Conservation (phyloP, 2,329 filamentous ascomycete genomes). For the Xylariaceae sp. region DNA sequence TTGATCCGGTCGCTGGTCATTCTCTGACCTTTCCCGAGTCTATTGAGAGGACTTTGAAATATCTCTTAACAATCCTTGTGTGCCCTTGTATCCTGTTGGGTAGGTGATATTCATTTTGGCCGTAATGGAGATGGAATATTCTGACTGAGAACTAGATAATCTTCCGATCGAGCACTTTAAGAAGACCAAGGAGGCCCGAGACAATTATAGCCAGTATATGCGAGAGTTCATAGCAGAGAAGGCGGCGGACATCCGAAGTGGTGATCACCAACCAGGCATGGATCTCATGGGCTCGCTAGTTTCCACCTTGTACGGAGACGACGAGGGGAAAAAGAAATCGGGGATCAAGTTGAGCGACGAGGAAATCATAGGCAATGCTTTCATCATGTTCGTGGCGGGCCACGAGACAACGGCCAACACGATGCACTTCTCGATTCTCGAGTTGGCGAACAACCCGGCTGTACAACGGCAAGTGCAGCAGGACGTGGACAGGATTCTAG, state of each 20-base stretch:
- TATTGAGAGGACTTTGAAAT: conserved; percentile 57
- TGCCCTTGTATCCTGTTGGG: conserved; percentile 53
- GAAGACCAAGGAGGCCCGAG: conserved; percentile 49
- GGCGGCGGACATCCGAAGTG: conserved; percentile 36
- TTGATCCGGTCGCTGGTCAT: conserved; percentile 48
- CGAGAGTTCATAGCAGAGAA: conserved; percentile 64
- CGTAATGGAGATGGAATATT: neutral
- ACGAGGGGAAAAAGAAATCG: conserved; percentile 19
- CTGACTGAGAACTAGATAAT: conserved; percentile 20
- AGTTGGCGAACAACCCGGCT: conserved; percentile 62
- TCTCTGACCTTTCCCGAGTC: conserved; percentile 63
- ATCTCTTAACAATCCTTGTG: conserved; percentile 59
- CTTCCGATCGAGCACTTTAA: conserved; percentile 50
- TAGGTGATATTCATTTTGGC: conserved; percentile 28
- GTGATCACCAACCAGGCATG: conserved; percentile 44
- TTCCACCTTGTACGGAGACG: conserved; percentile 37
- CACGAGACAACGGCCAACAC: conserved; percentile 79
- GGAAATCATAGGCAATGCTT: conserved; percentile 71
- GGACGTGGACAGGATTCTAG: conserved; percentile 65
- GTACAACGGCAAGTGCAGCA: conserved; percentile 64
- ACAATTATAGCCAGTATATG: conserved; percentile 68
- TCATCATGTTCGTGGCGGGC: conserved; percentile 66
- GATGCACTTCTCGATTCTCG: conserved; percentile 66
- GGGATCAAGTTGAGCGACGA: conserved; percentile 46
- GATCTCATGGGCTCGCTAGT: conserved; percentile 52